These are phyloP conservation scores for Ceratobasidium sp. DNA, from an alignment of 1,284 basidiomycete genomes.

Conservation along the genomic window DNA sequence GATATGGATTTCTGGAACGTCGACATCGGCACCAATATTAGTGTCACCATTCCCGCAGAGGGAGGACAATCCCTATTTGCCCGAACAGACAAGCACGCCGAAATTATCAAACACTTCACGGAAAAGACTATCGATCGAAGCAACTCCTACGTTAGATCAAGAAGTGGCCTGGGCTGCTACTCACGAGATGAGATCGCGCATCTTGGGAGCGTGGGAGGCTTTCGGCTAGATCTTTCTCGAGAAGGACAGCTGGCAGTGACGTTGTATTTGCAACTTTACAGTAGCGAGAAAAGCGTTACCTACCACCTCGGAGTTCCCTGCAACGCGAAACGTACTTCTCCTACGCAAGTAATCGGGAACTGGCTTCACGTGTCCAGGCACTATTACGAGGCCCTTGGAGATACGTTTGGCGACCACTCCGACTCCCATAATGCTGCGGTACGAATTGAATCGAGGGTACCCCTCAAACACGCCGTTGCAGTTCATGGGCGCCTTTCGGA, in stretches of 20 bases:
- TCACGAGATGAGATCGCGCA: slow-evolving; percentile 15
- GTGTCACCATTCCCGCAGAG: too few relatives aligned
- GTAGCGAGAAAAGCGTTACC: slow-evolving; percentile 15
- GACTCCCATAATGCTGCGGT: not conserved
- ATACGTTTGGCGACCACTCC: not conserved
- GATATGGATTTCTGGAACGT: too few relatives aligned
- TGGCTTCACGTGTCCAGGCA: not conserved
- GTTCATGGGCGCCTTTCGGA: too few relatives aligned
- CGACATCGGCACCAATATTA: too few relatives aligned
- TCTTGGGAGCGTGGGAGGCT: not conserved
- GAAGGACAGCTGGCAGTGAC: not conserved
- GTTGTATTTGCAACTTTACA: slow-evolving; percentile 9
- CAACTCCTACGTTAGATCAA: too few relatives aligned
- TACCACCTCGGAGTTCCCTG: not conserved
- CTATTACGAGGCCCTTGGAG: not conserved
- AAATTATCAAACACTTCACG: too few relatives aligned
- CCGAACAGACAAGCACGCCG: too few relatives aligned
- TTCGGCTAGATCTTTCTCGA: not conserved
- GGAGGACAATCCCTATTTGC: too few relatives aligned
- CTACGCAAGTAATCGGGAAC: not conserved
- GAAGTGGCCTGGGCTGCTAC: too few relatives aligned
- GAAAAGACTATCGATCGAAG: too few relatives aligned
- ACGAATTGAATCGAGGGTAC: not conserved
- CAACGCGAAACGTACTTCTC: slow-evolving; percentile 5
- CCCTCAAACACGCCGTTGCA: too few relatives aligned